Evolutionary conservation across 257 asterid species (phyloP).

Genomic region (Solanum habrochaites): DNA sequence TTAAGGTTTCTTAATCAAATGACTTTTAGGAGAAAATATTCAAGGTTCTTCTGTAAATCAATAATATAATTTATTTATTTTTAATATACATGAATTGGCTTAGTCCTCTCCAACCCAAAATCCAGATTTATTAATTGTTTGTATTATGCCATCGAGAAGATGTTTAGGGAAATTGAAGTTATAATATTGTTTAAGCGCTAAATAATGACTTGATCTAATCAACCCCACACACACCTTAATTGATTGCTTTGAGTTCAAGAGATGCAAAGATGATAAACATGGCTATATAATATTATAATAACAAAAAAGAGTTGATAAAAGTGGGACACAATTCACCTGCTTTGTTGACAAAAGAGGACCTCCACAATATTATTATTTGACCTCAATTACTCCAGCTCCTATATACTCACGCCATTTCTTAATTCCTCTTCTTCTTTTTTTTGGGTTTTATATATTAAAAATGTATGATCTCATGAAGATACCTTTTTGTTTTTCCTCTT

Average conservation of each 20-base stretch:
- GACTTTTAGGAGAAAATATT: background rate
- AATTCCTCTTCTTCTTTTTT: background rate
- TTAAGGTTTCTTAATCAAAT: background rate
- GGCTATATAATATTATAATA: background rate
- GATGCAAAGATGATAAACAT: conserved; percentile 8
- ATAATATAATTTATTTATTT: too few species aligned
- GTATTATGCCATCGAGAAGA: background rate
- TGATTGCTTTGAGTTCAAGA: background rate
- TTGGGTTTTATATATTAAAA: background rate
- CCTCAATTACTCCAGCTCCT: background rate
- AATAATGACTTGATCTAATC: background rate
- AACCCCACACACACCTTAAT: background rate
- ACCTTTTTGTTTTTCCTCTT: background rate
- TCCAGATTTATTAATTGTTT: background rate
- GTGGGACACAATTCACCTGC: conserved; percentile 29
- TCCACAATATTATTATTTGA: background rate
- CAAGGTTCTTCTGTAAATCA: background rate
- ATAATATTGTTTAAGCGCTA: background rate
- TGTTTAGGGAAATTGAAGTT: background rate
- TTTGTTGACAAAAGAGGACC: conserved; percentile 31
- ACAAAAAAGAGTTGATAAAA: conserved; percentile 3
- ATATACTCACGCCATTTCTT: background rate
- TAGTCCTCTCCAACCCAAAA: background rate
- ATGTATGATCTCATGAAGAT: background rate
- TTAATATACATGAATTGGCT: background rate